Conservation (phyloP, 2,329 filamentous ascomycete genomes). For the Alternaria consortialis region DNA sequence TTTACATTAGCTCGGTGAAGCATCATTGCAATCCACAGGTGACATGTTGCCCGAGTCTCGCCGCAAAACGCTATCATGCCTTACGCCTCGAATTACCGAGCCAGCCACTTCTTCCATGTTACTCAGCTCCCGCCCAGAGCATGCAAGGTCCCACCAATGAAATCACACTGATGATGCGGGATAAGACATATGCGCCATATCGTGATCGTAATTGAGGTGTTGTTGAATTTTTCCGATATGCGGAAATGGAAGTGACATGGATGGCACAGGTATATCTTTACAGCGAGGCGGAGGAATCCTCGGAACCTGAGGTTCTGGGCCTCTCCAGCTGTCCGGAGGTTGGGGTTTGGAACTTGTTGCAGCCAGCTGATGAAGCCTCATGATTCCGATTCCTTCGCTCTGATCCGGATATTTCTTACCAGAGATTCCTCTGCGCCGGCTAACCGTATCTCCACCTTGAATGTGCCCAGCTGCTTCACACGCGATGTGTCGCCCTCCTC, state of each 20-base stretch:
- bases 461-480: slow-evolving; percentile 64
- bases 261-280: slow-evolving; percentile 40
- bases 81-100: slow-evolving; percentile 38
- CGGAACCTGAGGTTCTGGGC: slow-evolving; percentile 1
- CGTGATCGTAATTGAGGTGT: slow-evolving; percentile 32
- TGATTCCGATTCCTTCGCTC: slow-evolving; percentile 39
- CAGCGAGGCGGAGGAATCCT: slow-evolving; percentile 29
- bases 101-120: slow-evolving; percentile 13
- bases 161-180: slow-evolving; percentile 4
- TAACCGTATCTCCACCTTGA: slow-evolving; percentile 61
- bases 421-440: slow-evolving; percentile 56
- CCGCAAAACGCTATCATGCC: slow-evolving; percentile 35
- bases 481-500: slow-evolving; percentile 52
- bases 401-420: slow-evolving; percentile 44
- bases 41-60: slow-evolving; percentile 43
- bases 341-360: slow-evolving; percentile 14
- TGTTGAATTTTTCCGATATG: slow-evolving; percentile 31
- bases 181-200: slow-evolving; percentile 5
- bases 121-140: slow-evolving; percentile 10
- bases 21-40: slow-evolving; percentile 9
- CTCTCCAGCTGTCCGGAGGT: slow-evolving; percentile 13
- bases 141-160: slow-evolving; percentile 33
- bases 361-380: slow-evolving; percentile 10
- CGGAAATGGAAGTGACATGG: slow-evolving; percentile 24
- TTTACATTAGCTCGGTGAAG: slow-evolving; percentile 20